Evolutionary conservation across 108 stramenopile species (phyloP).

Genomic region (Cyclostephanos tholiformis): DNA sequence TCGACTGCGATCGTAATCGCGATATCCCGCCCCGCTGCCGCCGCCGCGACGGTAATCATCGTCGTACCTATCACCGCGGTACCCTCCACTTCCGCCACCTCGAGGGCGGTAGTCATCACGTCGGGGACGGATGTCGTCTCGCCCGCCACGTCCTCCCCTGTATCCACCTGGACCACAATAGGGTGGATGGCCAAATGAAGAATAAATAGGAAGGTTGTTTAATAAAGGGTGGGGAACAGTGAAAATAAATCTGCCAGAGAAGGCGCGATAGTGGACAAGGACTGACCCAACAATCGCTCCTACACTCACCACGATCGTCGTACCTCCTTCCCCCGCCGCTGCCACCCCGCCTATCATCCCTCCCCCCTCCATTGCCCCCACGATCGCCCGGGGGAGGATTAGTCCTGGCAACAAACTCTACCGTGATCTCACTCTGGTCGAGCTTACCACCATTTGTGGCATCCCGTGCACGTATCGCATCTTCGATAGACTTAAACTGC

Average conservation of each 20-base stretch:
- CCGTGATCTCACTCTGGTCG: slow-evolving; percentile 82
- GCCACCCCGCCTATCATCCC: slow-evolving; percentile 21
- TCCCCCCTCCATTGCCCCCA: slow-evolving; percentile 33
- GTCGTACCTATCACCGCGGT: slow-evolving; percentile 27
- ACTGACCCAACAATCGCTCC: too few relatives aligned
- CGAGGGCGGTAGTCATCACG: slow-evolving; percentile 24
- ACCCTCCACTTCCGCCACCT: slow-evolving; percentile 20
- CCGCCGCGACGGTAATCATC: slow-evolving; percentile 27
- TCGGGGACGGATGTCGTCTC: slow-evolving; percentile 44
- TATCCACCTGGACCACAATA: not conserved
- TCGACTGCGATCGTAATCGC: slow-evolving; percentile 14
- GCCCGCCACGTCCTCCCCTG: slow-evolving; percentile 17
- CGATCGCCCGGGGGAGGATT: slow-evolving; percentile 41
- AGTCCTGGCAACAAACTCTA: slow-evolving; percentile 83
- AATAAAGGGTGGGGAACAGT: too few relatives aligned
- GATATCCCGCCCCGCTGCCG: slow-evolving; percentile 23
- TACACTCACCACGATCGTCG: slow-evolving; percentile 1
- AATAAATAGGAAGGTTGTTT: not conserved
- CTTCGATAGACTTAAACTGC: slow-evolving; percentile 77
- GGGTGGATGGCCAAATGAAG: not conserved
- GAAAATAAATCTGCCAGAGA: not conserved
- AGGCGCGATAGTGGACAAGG: not conserved
- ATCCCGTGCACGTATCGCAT: slow-evolving; percentile 78
- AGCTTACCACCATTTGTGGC: slow-evolving; percentile 87
- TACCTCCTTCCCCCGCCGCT: slow-evolving; percentile 15